Percentiles rank a stretch among this genome's conserved stretches.
Evolutionary conservation across 164 flowering plant genomes (phyloP).

Genomic region (Tetrastigma voinierianum): DNA sequence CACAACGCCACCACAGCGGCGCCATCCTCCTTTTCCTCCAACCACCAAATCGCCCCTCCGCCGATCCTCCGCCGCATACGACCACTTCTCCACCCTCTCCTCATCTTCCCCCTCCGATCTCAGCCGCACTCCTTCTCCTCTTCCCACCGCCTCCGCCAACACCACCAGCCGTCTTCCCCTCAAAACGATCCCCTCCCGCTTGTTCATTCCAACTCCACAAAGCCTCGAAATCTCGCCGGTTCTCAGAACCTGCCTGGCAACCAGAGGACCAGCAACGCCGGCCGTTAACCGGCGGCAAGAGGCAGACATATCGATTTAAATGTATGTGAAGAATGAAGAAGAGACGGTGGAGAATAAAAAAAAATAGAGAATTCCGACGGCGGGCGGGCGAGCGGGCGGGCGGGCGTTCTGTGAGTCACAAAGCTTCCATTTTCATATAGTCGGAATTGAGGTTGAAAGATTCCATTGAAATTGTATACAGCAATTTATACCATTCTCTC

Average conservation of each 20-base stretch:
- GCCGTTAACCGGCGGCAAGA: conserved; percentile 19
- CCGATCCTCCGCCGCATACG: conserved; percentile 28
- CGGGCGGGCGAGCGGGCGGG: too few species aligned
- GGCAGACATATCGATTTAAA: conserved; percentile 15
- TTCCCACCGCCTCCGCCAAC: not conserved
- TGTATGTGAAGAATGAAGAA: not conserved
- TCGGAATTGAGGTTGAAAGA: too few species aligned
- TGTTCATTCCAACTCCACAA: not conserved
- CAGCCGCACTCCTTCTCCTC: conserved; percentile 12
- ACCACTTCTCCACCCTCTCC: conserved; percentile 21
- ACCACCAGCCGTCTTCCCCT: conserved; percentile 9
- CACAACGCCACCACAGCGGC: too few species aligned
- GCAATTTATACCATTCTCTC: too few species aligned
- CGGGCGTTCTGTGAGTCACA: too few species aligned
- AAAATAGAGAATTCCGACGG: too few species aligned
- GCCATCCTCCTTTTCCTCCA: not conserved
- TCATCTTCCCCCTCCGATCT: conserved; percentile 21
- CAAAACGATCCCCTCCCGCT: conserved; percentile 11
- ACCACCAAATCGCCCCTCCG: conserved; percentile 12
- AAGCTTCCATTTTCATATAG: too few species aligned
- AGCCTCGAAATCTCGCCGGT: too few species aligned
- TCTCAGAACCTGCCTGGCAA: not conserved
- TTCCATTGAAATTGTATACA: too few species aligned
- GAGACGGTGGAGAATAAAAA: too few species aligned
- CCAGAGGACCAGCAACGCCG: not conserved